These are phyloP conservation scores for Clarireedia monteithiana DNA, from an alignment of 2,329 filamentous ascomycete genomes.

Conservation along the genomic window DNA sequence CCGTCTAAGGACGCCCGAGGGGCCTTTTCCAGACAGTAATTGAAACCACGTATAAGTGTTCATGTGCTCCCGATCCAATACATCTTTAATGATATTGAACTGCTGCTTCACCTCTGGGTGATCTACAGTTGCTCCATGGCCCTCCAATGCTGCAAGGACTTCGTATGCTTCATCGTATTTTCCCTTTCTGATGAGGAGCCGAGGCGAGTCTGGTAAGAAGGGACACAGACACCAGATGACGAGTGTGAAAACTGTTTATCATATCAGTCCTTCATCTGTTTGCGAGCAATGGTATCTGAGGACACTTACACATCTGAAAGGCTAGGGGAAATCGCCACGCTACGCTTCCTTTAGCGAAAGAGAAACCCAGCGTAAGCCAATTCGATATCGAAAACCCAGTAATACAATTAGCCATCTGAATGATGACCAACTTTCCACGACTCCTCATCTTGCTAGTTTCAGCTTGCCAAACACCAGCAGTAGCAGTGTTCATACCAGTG, in stretches of 20 bases:
- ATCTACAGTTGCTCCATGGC: slow-evolving; percentile 19
- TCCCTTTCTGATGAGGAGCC: slow-evolving; percentile 39
- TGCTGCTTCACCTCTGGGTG: slow-evolving; percentile 40
- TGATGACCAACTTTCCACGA: slow-evolving; percentile 51
- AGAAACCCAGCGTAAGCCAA: slow-evolving; percentile 53
- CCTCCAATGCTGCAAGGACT: slow-evolving; percentile 35
- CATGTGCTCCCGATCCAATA: slow-evolving; percentile 33
- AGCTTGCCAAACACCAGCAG: slow-evolving; percentile 51
- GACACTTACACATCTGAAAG: slow-evolving; percentile 35
- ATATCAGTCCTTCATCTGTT: slow-evolving; percentile 10
- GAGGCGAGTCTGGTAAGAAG: slow-evolving; percentile 43
- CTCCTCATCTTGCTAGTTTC: slow-evolving; percentile 51
- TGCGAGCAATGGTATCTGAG: too few relatives aligned
- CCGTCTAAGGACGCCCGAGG: slow-evolving; percentile 44
- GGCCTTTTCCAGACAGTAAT: slow-evolving; percentile 32
- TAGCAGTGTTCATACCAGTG: slow-evolving; percentile 42
- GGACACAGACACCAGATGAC: slow-evolving; percentile 47
- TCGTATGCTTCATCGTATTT: slow-evolving; percentile 36
- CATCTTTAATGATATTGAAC: slow-evolving; percentile 37
- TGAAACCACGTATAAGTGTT: slow-evolving; percentile 33
- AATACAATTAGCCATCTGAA: slow-evolving; percentile 50
- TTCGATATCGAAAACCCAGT: slow-evolving; percentile 38
- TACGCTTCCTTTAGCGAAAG: slow-evolving; percentile 38
- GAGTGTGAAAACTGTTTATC: slow-evolving; percentile 44
- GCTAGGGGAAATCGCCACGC: slow-evolving; percentile 56